Base-by-base conservation (phyloP, 176 grass and related monocot genomes). In the Eremochloa ophiuroides region DNA sequence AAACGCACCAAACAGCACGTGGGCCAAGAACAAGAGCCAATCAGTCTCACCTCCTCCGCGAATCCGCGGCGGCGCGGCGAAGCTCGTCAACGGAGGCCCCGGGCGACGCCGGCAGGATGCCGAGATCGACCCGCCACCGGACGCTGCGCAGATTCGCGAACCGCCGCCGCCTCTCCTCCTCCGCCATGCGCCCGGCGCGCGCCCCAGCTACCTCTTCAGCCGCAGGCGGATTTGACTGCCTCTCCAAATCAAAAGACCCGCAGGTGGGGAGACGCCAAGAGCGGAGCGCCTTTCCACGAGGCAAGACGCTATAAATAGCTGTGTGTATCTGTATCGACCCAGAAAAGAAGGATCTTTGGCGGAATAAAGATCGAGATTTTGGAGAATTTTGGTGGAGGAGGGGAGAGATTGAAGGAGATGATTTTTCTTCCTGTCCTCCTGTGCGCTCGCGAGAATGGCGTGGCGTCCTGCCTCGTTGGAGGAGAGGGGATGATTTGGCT, bases 61-160 rank as follows among this genome's bases (percentile, higher is more conserved):
- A 93, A 87, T 99, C 93, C 10, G 97, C 97, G 20, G 91, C 83
- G 42, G 93, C 89, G 51, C 97, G 91, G 10, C 97, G 82, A 51
- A 91, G 89, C 79, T 91, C 85, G 51, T 93, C 91, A 43, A 95
- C 82, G 65, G 96, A 98, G 2, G 93, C 82, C 28, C 74, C 75
- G n/a, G 82, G 85, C 37, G 88, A 84, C 61, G 83, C 85, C 69
- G 90, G 93, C 34, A 99, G 80, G 81, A 99, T 91, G 75, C 91
- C 93, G 39, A 99, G 97, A 95, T 95, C 80, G 76, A 96, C 77
- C 68, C 97, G 88, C 97, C 97, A 99, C 58, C 93, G 87, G 66
- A 99, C 84, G 84, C 96, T 79, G 22, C 93, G 88, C 6, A 99
- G 89, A 65, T 68, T 69, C 62, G 82, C 78, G 80, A 95, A 89